These are phyloP conservation scores for Talaromyces sp. DNA, from an alignment of 2,329 filamentous ascomycete genomes.

Conservation along the genomic window DNA sequence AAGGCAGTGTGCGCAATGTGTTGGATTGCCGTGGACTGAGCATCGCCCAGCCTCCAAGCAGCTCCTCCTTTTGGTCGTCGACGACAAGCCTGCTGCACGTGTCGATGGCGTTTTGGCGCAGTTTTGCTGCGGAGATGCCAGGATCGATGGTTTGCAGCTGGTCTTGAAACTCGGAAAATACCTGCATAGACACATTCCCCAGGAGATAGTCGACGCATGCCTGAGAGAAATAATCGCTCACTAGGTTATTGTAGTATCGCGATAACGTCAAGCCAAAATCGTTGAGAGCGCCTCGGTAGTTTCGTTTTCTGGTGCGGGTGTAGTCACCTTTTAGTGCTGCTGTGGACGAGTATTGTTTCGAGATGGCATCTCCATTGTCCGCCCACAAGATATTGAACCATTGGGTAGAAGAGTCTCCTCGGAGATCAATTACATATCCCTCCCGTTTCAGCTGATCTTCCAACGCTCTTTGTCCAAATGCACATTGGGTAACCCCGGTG, in stretches of 20 bases:
- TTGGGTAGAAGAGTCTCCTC: conserved; percentile 70
- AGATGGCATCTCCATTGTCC: conserved; percentile 94
- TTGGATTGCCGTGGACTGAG: conserved; percentile 69
- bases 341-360: conserved; percentile 91
- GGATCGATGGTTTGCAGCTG: conserved; percentile 92
- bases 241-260: conserved; percentile 72
- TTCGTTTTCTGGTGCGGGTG: conserved; percentile 81
- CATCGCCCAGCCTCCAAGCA: conserved; percentile 85
- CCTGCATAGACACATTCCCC: conserved; percentile 74
- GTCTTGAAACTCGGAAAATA: conserved; percentile 91
- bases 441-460: conserved; percentile 72
- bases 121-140: conserved; percentile 75
- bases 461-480: conserved; percentile 75
- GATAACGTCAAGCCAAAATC: conserved; percentile 86
- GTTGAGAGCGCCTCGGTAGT: conserved; percentile 85
- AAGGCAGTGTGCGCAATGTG: conserved; percentile 62
- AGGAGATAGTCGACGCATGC: conserved; percentile 91
- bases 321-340: conserved; percentile 96
- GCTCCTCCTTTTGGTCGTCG: conserved; percentile 73
- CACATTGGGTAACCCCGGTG: conserved; percentile 93
- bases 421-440: conserved; percentile 68
- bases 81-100: conserved; percentile 82
- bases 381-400: conserved; percentile 99
- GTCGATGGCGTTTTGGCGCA: conserved; percentile 85
- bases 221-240: conserved; percentile 96